Evolutionary conservation across 208 protist genomes (phyloP).

Genomic region (Herpetomonas tarakana): DNA sequence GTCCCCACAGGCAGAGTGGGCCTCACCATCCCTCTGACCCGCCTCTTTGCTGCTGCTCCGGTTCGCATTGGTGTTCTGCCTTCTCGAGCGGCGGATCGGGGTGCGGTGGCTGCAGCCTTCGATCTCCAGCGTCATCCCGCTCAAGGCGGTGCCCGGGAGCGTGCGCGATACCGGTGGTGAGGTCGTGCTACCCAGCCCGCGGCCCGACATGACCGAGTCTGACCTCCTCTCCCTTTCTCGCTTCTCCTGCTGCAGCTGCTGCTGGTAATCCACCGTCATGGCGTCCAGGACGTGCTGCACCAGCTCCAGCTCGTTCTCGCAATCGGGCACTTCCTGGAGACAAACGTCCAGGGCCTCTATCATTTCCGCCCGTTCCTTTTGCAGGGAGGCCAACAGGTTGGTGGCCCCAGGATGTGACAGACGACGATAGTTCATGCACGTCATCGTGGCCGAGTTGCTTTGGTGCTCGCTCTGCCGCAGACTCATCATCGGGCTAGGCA

Average conservation of each 20-base stretch:
- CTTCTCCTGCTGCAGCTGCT: not conserved
- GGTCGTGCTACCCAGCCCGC: too few relatives aligned
- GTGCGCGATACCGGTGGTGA: not conserved
- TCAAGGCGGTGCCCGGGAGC: not conserved
- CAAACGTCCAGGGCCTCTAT: slow-evolving; percentile 81
- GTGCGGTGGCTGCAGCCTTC: not conserved
- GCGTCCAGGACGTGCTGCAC: slow-evolving; percentile 1
- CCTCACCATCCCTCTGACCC: too few relatives aligned
- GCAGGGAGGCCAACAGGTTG: slow-evolving; percentile 17
- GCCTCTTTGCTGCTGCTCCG: not conserved
- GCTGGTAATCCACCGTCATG: slow-evolving; percentile 1
- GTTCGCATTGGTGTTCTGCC: slow-evolving; percentile 6
- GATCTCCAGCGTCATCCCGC: not conserved
- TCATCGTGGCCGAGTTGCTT: not conserved
- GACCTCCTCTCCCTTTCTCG: too few relatives aligned
- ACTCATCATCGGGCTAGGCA: too few relatives aligned
- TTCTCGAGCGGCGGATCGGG: not conserved
- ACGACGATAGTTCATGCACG: not conserved
- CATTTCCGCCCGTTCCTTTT: slow-evolving; percentile 59
- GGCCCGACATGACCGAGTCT: too few relatives aligned
- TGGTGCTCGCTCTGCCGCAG: not conserved
- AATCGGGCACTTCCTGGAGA: slow-evolving; percentile 57
- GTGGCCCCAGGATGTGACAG: not conserved
- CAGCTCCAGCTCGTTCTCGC: not conserved
- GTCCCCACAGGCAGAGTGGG: too few relatives aligned